Conservation (phyloP, 345 rosid genomes). For the Moricandia moricandioides region DNA sequence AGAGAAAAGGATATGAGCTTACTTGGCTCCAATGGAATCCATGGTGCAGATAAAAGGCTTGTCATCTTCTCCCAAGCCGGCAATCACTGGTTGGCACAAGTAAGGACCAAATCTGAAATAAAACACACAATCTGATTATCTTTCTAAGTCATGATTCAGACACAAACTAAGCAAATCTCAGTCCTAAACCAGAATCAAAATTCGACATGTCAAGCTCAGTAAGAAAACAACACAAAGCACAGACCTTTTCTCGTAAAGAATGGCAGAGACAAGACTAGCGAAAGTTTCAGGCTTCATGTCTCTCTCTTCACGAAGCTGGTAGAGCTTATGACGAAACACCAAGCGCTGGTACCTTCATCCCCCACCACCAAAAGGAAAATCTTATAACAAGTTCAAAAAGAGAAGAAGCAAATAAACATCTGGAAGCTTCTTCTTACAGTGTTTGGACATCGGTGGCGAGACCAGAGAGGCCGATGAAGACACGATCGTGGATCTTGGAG, state of each 20-base stretch:
- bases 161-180: neutral
- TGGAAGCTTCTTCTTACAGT: constrained; percentile 44
- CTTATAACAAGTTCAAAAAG: neutral
- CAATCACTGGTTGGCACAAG: constrained; percentile 95
- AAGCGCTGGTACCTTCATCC: constrained; percentile 79
- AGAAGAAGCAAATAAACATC: neutral
- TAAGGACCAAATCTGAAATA: constrained; percentile 86
- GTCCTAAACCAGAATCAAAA: neutral
- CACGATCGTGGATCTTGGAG: constrained; percentile 76
- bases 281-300: constrained; percentile 99
- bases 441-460: constrained; percentile 94
- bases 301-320: constrained; percentile 92
- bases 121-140: constrained; percentile 9
- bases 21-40: constrained; percentile 99
- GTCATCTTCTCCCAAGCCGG: constrained; percentile 89
- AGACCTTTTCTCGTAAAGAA: constrained; percentile 95
- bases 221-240: neutral
- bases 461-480: constrained; percentile 89
- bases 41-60: constrained; percentile 97
- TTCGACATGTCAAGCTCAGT: neutral
- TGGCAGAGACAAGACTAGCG: constrained; percentile 89
- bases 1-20: constrained; percentile 38
- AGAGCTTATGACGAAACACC: constrained; percentile 83
- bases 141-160: neutral
- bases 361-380: constrained; percentile 3